Base-by-base conservation (phyloP, 2,329 filamentous ascomycete species). In the Rasamsonia emersonii region DNA sequence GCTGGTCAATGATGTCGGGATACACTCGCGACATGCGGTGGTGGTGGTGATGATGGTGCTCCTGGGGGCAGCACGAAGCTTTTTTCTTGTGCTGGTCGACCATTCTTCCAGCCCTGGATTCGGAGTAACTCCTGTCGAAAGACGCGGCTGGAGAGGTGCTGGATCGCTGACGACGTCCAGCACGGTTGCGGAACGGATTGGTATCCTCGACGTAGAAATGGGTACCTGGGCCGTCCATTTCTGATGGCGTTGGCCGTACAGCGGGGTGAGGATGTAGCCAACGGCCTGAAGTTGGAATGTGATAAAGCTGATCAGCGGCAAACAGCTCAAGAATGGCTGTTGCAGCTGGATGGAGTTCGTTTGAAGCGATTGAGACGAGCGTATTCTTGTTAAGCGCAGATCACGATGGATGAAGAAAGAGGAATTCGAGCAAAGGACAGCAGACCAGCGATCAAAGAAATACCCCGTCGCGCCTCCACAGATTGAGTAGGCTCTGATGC, bases 1-100 rank as follows among this genome's bases (percentile, higher is more conserved):
- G 74, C 4, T 67, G 65, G 54, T 95, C 89, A 48, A 96, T 91
- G 6, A 70, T 68, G 55, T 96, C 88, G 2, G 84, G 73, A 27
- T 72, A 73, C 16, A 78, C 73, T 10, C 80, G 69, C 47, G 78
- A 67, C 48, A 70, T 73, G 52, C 78, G 82, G 46, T 70, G 72
- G 28, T 82, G 69, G 53, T 81, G 79, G 14, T 33, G 35, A 15
- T 30, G 18, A 9, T 30, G 23, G 18, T 33, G 34, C 1, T 17
- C 28, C 17, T 29, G 13, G 10, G 21, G 21, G 4, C 32, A n/a
- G n/a, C n/a, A n/a, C n/a, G n/a, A n/a, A n/a, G 34, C 13, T 30
- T 33, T 17, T 32, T 36, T 20, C 34, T n/a, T 20, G 18, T 30
- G 34, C 33, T 33, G 39, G 19, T 37, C 21, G 31, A 33, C 20